These are phyloP conservation scores for Cylindrotheca fusiformis DNA, from an alignment of 108 stramenopile species.

Conservation along the genomic window DNA sequence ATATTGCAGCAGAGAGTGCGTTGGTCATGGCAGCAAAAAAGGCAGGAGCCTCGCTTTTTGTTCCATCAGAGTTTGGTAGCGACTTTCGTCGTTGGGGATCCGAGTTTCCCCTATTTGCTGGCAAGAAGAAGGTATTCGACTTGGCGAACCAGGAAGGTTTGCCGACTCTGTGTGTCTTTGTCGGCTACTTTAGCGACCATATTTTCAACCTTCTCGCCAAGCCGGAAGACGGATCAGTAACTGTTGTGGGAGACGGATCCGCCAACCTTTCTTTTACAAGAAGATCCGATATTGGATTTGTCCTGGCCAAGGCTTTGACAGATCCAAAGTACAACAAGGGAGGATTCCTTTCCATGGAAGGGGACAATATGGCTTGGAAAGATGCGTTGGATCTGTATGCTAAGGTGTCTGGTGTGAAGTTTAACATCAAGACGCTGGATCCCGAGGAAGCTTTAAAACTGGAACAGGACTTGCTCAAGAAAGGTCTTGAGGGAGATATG, in stretches of 20 bases:
- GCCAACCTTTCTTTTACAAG: conserved; percentile 11
- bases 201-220: conserved; percentile 23
- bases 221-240: conserved; percentile 5
- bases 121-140: conserved; percentile 17
- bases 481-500: conserved; percentile 16
- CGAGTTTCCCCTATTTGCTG: conserved; percentile 14
- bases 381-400: conserved; percentile 10
- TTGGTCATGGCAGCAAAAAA: conserved; percentile 18
- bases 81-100: conserved; percentile 21
- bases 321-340: conserved; percentile 17
- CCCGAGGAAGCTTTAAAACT: conserved; percentile 9
- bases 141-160: conserved; percentile 12
- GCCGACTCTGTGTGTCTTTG: conserved; percentile 23
- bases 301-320: conserved; percentile 23
- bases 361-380: conserved; percentile 12
- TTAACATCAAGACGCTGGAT: conserved; percentile 8
- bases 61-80: conserved; percentile 29
- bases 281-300: conserved; percentile 24
- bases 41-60: conserved; percentile 19
- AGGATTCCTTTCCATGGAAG: conserved; percentile 13
- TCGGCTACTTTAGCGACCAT: conserved; percentile 15
- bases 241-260: conserved; percentile 4
- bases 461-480: conserved; percentile 18
- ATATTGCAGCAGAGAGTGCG: conserved; percentile 10
- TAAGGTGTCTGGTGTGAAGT: conserved; percentile 10